Base-by-base conservation (phyloP, 768 basidiomycete species). In the Mycena rosella region DNA sequence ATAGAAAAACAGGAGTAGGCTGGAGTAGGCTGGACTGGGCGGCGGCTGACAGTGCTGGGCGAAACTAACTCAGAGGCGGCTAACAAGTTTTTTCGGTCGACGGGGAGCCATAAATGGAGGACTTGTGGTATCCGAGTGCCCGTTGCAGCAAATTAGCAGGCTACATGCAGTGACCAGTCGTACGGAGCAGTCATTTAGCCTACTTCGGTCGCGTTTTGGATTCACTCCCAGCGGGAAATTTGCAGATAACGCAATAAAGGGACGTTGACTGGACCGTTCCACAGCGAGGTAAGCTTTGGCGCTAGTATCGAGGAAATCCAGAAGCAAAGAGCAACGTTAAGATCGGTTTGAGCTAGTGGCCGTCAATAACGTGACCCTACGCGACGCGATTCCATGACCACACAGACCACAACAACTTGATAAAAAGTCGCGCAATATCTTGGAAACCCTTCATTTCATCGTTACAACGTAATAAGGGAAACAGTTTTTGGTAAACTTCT, bases 41-140 rank as follows among this genome's bases (percentile, higher is more conserved):
- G 56, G 59, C 32, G 65, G 60, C 60, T 61, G 60, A 62, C 66
- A 61, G 59, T 27, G n/a, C n/a, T n/a, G n/a, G n/a, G n/a, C n/a
- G 34, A 47, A 58, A 29, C 32, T 57, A 57, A 47, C 44, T 45
- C 13, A 30, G 53, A 20, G 27, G 42, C 5, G 56, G 57, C 51
- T 42, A 49, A 52, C 22, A 49, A 10, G 47, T 22, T 22, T 38
- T 34, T 51, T 56, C 26, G 29, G 60, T 40, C 38, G 24, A 47
- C 29, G 36, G 45, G 54, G 17, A 38, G 30, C 56, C 38, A 40
- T 17, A 18, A 40, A 30, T 24, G 15, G 26, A 27, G 30, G 27
- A 18, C 40, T 22, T 7, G n/a, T 44, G 18, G 27, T n/a, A n/a
- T n/a, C n/a, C n/a, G n/a, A n/a, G 2, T 24, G 30, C 53, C 38